Conservation (phyloP, 257 asterid genomes). For the Solanum appendiculatum region DNA sequence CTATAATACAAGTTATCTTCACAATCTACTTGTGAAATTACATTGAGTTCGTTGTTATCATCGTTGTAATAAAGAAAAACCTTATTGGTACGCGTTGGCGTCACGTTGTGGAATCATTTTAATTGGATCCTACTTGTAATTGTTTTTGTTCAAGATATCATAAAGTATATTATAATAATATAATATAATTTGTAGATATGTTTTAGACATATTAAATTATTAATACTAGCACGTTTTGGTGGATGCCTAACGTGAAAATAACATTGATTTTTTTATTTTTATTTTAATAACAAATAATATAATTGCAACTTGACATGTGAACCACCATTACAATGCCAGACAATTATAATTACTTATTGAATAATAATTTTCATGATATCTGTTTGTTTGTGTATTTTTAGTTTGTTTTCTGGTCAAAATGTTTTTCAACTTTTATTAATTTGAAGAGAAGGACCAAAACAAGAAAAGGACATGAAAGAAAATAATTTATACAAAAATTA, state of each 20-base stretch:
- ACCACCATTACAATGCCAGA: background rate
- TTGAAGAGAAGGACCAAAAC: background rate
- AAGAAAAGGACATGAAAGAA: background rate
- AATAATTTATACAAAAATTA: background rate
- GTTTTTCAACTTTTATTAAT: background rate
- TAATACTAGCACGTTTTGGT: slow-evolving; percentile 18
- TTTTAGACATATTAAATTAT: background rate
- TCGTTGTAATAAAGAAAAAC: background rate
- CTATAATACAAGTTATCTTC: too few species aligned
- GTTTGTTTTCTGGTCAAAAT: background rate
- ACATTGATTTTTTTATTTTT: background rate
- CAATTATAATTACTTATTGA: background rate
- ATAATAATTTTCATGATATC: background rate
- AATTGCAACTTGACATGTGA: background rate
- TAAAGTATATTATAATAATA: background rate
- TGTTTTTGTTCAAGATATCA: background rate
- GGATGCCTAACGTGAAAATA: slow-evolving; percentile 6
- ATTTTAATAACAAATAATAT: background rate
- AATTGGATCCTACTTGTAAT: background rate
- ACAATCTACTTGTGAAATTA: background rate
- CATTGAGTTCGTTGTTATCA: accelerated
- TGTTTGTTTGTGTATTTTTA: background rate
- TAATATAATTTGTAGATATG: background rate
- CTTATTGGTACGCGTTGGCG: background rate
- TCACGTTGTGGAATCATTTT: background rate